phyloP scores from a whole-genome alignment of 306 rosid genomes.

The Prunus kanzakura region DNA sequence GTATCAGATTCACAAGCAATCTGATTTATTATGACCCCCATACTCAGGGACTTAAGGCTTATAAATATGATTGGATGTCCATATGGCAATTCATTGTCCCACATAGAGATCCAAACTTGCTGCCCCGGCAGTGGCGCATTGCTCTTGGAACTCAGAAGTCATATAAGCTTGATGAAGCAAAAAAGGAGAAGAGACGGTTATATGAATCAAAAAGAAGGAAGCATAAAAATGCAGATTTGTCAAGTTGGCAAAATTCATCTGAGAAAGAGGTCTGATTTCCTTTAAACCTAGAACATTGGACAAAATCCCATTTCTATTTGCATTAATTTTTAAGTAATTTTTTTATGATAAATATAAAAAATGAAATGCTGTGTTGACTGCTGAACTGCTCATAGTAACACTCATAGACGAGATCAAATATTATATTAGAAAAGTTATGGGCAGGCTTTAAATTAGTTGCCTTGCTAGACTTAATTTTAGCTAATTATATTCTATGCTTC shows the following conservation, averaged over 20 bases:
- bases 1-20: conserved; percentile 8
- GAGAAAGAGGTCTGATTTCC: conserved; percentile 57
- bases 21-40: conserved; percentile 36
- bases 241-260: conserved; percentile 46
- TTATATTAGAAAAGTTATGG: neutral
- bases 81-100: conserved; percentile 81
- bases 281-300: conserved; percentile 14
- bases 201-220: conserved; percentile 69
- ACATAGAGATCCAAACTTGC: conserved; percentile 87
- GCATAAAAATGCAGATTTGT: conserved; percentile 38
- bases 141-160: conserved; percentile 94
- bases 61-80: conserved; percentile 74
- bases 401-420: neutral
- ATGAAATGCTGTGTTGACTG: neutral
- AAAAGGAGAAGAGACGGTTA: conserved; percentile 67
- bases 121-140: conserved; percentile 85
- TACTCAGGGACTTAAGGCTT: conserved; percentile 75
- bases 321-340: neutral
- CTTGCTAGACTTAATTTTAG: neutral
- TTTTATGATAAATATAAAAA: neutral
- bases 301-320: conserved; percentile 20
- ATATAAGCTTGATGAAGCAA: conserved; percentile 61
- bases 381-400: neutral
- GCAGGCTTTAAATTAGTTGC: neutral
- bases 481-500: neutral